Evolutionary conservation across 305 asterid species (phyloP), one percentile per base, ranked within the genome.

Genomic region (Ilex paraguariensis): DNA sequence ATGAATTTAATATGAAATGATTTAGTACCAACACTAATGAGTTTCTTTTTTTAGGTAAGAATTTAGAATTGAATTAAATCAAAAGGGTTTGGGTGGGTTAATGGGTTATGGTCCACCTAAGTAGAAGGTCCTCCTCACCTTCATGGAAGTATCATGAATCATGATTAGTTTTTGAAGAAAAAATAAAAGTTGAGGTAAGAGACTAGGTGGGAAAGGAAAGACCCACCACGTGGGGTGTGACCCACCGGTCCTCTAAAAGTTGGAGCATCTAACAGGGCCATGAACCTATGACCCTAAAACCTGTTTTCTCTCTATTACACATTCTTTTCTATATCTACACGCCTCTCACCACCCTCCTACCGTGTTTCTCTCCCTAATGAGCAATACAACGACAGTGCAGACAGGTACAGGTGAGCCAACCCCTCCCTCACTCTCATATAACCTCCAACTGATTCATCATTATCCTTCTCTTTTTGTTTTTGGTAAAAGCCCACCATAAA

Each of bases 201-300:
- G 28, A 21, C 28, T 21, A 21, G 2, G 28, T 21, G 28, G 28
- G 28, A 21, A 21, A 21, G 28, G 28, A 21, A 1, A 21, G 28
- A 21, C 28, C 28, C 77, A 67, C 75, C 88, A 82, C 93, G 87
- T 87, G 93, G 78, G 56, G 21, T 66, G 45, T 79, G 91, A 69
- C 94, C 91, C 89, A 82, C 90, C 71, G 58, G 75, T 70, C 65
- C 79, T 79, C 84, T 60, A 12, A 77, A 77, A 75, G 75, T 65
- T 70, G 70, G 67, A 76, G 59, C 84, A 73, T 62, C 69, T 70
- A 84, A 76, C 79, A 65, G 70, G 73, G 65, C 61, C 66, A 64
- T 72, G 9, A 52, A 3, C 56, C n/a, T 66, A 56, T 40, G 61
- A 14, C 17, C 64, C 39, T 10, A 21, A 3, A 10, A 5, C 54